These are phyloP conservation scores for Micractinium conductrix DNA, from an alignment of 139 green algal species.

Conservation along the genomic window DNA sequence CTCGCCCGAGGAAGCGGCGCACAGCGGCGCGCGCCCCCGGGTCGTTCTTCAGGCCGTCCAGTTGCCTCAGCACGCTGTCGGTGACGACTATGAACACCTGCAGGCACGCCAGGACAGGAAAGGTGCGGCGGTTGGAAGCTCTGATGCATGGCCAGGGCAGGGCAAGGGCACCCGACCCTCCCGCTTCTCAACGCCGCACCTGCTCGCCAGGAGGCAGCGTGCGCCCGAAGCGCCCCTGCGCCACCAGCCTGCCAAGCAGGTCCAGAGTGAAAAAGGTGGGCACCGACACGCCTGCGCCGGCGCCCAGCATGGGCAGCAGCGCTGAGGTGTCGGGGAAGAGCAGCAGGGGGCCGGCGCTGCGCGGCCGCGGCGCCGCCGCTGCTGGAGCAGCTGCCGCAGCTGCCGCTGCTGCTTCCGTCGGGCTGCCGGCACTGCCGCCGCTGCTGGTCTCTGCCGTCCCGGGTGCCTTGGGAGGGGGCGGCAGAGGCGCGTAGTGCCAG, in stretches of 20 bases:
- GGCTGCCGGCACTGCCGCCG: background rate
- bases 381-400: conserved; percentile 12
- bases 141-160: no score
- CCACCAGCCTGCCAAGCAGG: conserved; percentile 50
- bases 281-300: conserved; percentile 14
- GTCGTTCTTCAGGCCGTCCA: conserved; percentile 78
- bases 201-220: conserved; percentile 55
- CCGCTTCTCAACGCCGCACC: background rate
- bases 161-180: no score
- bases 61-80: conserved; percentile 78
- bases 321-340: conserved; percentile 81
- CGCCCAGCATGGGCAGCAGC: conserved; percentile 75
- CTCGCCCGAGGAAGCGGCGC: conserved; percentile 58
- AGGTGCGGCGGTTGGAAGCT: no score
- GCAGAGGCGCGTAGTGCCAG: background rate
- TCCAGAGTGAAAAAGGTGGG: conserved; percentile 39
- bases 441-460: background rate
- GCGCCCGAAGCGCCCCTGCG: conserved; percentile 64
- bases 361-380: background rate
- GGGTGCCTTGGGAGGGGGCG: background rate
- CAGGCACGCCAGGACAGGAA: no score
- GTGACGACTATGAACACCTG: conserved; percentile 72
- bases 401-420: background rate
- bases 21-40: conserved; percentile 23
- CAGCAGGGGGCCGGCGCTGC: conserved; percentile 64